phyloP scores from a whole-genome alignment of 371 early-diverging fungal genomes.

The Mortierella sp. region DNA sequence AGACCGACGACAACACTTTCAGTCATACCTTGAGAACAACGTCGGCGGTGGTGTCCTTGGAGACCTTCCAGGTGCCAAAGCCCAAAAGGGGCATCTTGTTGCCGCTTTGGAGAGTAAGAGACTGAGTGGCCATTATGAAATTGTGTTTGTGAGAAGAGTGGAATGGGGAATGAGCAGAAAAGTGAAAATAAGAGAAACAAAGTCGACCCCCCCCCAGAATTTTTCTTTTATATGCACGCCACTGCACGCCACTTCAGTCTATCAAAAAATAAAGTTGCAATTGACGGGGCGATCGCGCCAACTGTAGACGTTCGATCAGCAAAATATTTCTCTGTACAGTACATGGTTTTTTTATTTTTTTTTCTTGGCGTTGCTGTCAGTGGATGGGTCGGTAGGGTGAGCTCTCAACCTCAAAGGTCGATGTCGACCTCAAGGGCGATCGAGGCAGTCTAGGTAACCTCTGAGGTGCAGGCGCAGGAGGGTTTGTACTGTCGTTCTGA shows the following conservation, averaged over 20 bases:
- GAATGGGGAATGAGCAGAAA: neutral
- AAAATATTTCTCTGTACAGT: no score
- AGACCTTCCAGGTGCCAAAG: slow-evolving; percentile 51
- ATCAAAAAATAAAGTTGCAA: neutral
- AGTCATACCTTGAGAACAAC: slow-evolving; percentile 48
- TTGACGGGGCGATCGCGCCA: neutral
- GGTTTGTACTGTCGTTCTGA: neutral
- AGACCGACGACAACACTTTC: no score
- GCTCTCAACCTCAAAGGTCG: neutral
- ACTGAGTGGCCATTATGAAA: slow-evolving; percentile 38
- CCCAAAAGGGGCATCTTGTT: slow-evolving; percentile 52
- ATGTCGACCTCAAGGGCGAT: slow-evolving; percentile 2
- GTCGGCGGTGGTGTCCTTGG: slow-evolving; percentile 41
- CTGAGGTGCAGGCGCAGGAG: neutral
- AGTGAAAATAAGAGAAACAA: neutral
- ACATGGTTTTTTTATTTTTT: no score
- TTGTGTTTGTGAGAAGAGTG: neutral
- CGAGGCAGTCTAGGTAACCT: neutral
- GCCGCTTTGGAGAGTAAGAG: slow-evolving; percentile 40
- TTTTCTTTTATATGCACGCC: neutral
- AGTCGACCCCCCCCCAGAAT: neutral
- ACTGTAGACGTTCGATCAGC: no score
- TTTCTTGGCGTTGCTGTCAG: neutral
- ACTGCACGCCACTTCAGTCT: neutral
- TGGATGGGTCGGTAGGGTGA: neutral